phyloP scores from a whole-genome alignment of 192 early-diverging fungal genomes.

The Coemansia aciculifera region DNA sequence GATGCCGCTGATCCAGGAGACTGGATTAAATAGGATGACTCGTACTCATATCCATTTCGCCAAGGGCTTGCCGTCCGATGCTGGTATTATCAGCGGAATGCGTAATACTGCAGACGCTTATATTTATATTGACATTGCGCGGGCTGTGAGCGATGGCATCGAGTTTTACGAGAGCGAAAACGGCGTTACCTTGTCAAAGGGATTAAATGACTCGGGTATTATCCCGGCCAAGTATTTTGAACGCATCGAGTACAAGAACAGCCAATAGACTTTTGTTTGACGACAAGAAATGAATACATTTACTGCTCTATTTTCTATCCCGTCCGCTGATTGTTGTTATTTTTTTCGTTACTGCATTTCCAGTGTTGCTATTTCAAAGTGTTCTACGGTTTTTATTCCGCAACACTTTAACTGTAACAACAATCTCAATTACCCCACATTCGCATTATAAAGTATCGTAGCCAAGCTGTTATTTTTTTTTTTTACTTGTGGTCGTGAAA shows the following conservation, averaged over 20 bases:
- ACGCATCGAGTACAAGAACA: constrained; percentile 48
- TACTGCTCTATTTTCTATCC: neutral
- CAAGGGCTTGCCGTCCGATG: constrained; percentile 63
- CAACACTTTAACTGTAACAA: constrained; percentile 7
- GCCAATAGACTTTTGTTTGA: neutral
- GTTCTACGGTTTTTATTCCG: neutral
- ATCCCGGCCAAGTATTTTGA: constrained; percentile 69
- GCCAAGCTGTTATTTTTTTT: neutral
- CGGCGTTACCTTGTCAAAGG: constrained; percentile 77
- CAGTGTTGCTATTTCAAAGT: neutral
- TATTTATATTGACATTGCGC: constrained; percentile 75
- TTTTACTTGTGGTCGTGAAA: neutral
- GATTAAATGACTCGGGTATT: constrained; percentile 60
- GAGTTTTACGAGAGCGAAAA: constrained; percentile 76
- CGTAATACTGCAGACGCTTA: constrained; percentile 64
- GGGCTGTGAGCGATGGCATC: constrained; percentile 75
- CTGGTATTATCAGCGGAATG: constrained; percentile 79
- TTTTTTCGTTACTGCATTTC: neutral
- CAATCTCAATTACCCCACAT: neutral
- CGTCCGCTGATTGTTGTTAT: neutral
- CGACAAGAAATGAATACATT: neutral
- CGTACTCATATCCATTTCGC: constrained; percentile 94
- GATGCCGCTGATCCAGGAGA: constrained; percentile 36
- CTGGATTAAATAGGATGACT: constrained; percentile 73
- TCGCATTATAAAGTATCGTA: neutral